Evolutionary conservation across 495 filamentous ascomycete genomes (phyloP), one percentile per base, ranked within the genome.

Genomic region (Staphylotrichum longicolle): DNA sequence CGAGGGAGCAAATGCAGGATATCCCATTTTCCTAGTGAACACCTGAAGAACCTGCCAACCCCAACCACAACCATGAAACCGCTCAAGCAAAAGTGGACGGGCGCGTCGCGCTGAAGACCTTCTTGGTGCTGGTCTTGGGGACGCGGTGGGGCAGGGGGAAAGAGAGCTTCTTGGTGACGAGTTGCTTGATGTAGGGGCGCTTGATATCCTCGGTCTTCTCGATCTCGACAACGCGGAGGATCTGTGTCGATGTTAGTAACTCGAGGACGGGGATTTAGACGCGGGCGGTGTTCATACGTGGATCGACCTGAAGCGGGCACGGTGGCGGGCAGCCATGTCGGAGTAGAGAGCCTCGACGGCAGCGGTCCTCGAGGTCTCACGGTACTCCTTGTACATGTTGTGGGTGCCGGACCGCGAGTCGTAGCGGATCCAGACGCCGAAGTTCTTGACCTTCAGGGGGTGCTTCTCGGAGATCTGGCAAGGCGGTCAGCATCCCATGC

Each of bases 341-440:
- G 96, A 90, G 86, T 98, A 98, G 76, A 98, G 87, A 67, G 92
- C 83, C 81, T 98, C 91, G 64, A 98, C 94, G 64, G 94, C 94
- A 63, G 91, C 93, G 65, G 86, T 89, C 77, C 94, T 86, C 74
- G 90, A 92, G 83, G 96, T 90, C 86, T 98, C 94, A 76, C 94
- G 89, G 87, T 97, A 98, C 85, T 98, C 94, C 85, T 97, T 98
- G 91, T 98, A 98, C 94, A 98, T 98, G 87, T 98, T 98, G 90
- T 98, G 94, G 69, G 95, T 98, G 70, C 94, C 94, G 70, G 95
- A 98, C 80, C 94, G 94, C 55, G 95, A 98, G 82, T 98, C 93
- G 84, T 98, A 98, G 74, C 94, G 93, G 82, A 98, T 89, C 94
- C 94, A 98, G 86, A 98, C 90, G 78, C 94, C 94, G 81, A 98